These are phyloP conservation scores for Sugiyamaella mastotermitis DNA, from an alignment of 805 yeast genomes.

Conservation along the genomic window DNA sequence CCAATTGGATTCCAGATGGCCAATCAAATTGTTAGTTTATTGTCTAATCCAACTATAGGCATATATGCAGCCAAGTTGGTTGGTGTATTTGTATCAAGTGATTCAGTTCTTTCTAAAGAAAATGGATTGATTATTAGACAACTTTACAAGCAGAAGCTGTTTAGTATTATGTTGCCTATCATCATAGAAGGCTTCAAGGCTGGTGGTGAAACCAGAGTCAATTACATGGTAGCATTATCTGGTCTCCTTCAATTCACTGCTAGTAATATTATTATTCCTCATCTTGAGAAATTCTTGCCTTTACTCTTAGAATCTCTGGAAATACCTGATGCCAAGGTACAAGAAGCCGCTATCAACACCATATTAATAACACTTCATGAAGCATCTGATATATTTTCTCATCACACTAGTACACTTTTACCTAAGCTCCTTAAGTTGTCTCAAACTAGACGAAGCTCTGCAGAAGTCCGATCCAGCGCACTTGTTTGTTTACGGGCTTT, in stretches of 20 bases:
- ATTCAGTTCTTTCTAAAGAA: constrained; percentile 50
- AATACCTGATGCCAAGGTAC: constrained; percentile 42
- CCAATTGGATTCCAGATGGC: constrained; percentile 31
- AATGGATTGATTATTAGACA: constrained; percentile 54
- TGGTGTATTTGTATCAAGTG: constrained; percentile 62
- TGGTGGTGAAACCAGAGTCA: constrained; percentile 33
- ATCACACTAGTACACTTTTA: constrained; percentile 51
- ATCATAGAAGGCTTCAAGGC: constrained; percentile 44
- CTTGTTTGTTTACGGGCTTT: constrained; percentile 53
- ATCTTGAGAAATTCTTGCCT: constrained; percentile 61
- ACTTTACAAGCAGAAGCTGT: constrained; percentile 77
- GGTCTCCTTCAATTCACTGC: constrained; percentile 61
- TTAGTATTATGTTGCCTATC: constrained; percentile 51
- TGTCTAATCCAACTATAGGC: constrained; percentile 33
- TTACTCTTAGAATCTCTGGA: constrained; percentile 60
- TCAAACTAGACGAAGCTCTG: constrained; percentile 30
- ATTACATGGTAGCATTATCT: constrained; percentile 61
- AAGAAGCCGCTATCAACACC: constrained; percentile 57
- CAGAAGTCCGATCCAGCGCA: constrained; percentile 49
- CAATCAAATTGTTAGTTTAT: constrained; percentile 31
- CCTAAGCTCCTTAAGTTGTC: constrained; percentile 43
- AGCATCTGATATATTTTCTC: constrained; percentile 44
- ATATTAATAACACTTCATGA: constrained; percentile 52
- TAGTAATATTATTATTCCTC: constrained; percentile 54
- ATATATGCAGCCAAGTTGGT: constrained; percentile 46